phyloP scores from a whole-genome alignment of 371 early-diverging fungal species.

The Mucor piriformis region DNA sequence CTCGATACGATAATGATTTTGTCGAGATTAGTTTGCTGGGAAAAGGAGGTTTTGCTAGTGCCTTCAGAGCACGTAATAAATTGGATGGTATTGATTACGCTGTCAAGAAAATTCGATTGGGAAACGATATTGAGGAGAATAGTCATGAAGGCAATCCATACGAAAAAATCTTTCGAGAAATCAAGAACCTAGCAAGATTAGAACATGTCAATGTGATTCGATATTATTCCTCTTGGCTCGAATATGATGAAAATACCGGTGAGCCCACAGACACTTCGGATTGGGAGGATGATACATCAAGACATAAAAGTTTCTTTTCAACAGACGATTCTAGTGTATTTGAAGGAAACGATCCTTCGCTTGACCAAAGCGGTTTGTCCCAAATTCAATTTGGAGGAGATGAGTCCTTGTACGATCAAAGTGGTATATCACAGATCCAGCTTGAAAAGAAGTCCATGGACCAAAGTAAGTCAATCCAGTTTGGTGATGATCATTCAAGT shows the following conservation, averaged over 20 bases:
- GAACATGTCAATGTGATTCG: slow-evolving; percentile 91
- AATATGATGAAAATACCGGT: slow-evolving; percentile 44
- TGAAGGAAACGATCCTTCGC: slow-evolving; percentile 24
- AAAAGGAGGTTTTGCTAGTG: slow-evolving; percentile 94
- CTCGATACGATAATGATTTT: slow-evolving; percentile 88
- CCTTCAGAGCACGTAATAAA: slow-evolving; percentile 73
- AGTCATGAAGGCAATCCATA: slow-evolving; percentile 48
- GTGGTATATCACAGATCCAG: no score
- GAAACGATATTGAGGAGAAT: slow-evolving; percentile 40
- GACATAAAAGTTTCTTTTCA: neutral
- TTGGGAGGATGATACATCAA: neutral
- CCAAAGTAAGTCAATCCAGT: no score
- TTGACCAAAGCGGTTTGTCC: slow-evolving; percentile 24
- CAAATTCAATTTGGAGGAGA: slow-evolving; percentile 19
- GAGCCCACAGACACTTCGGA: slow-evolving; percentile 16
- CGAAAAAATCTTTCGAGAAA: slow-evolving; percentile 87
- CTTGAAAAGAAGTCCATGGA: no score
- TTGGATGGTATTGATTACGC: slow-evolving; percentile 89
- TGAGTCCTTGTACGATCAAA: neutral
- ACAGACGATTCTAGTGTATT: slow-evolving; percentile 2
- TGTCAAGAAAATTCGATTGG: slow-evolving; percentile 79
- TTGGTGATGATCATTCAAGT: neutral
- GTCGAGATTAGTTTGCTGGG: slow-evolving; percentile 78
- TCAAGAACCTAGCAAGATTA: slow-evolving; percentile 84
- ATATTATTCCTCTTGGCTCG: slow-evolving; percentile 93